Evolutionary conservation across 148 eudicot genomes (phyloP), one percentile per base, ranked within the genome.

Genomic region (Chenopodium suecicum): DNA sequence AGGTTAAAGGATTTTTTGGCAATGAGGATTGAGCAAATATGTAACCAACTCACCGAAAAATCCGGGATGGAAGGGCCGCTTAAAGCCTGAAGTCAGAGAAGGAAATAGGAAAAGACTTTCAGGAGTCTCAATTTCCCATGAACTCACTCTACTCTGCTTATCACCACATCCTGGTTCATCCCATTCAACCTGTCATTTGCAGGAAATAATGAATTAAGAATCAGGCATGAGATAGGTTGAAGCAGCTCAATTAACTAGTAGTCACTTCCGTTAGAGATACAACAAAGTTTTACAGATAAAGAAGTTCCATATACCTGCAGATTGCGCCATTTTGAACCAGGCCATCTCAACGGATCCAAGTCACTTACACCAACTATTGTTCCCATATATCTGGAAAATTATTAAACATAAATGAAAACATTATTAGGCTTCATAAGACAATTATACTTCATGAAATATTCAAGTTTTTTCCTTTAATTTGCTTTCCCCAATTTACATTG

Each of bases 51-150:
- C 70, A 94, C 98, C 97, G 6, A 85, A 73, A 74, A 84, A 93
- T n/a, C 90, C 87, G 7, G 92, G 85, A 74, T 90, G 94, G 73
- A 90, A 87, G 14, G 97, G 92, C 25, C 97, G 90, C 87, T 94
- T 94, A 75, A 91, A 87, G 69, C 94, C 90, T 27, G 94, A 87
- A 0, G 94, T 91, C 7, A 94, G 88, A 74, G 98, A 93, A 76
- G 98, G 95, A 80, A 94, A 94, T 10, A 93, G 90, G 90, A 94
- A 94, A 23, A 94, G 95, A 85, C 98, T 94, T 82, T 94, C 98
- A 4, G 98, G 98, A 37, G 98, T 93, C 86, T 94, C 97, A 46
- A 94, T 90, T 78, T 94, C 97, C 98, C 98, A 94, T 0, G 92
- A 89, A 77, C 92, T 89, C 64, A 94, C 98, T 83, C 98, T 81